Evolutionary conservation across 2,329 filamentous ascomycete species (phyloP), one percentile per base, ranked within the genome.

Genomic region (Colletotrichum sp.): DNA sequence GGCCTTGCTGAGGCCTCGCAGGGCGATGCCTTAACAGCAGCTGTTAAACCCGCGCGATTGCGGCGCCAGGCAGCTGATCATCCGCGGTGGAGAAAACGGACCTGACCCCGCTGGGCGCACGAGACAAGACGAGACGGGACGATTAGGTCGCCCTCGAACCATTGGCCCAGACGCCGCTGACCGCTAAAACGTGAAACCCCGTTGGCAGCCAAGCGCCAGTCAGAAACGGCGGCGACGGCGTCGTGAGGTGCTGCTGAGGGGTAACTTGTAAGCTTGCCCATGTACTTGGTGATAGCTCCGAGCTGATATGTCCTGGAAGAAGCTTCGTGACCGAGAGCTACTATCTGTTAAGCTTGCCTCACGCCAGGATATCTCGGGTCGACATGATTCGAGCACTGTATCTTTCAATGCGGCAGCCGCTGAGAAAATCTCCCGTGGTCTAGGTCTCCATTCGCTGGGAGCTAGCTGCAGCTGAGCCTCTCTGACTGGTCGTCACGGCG

Each of bases 11-110:
- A 67, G 68, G 36, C 16, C 62, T 72, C 68, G 57, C 73, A 72
- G 59, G 73, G 69, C 70, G 26, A 68, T 68, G 73, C 39, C 68
- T 75, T 64, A 57, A 68, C 39, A 68, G 15, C 30, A 68, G 39
- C 63, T 72, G 69, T 65, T 68, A 75, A 52, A 75, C 62, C 65
- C 66, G 30, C 73, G 64, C 65, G 28, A 64, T 39, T 76, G 68
- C 73, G 64, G 75, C 73, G 63, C 75, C 72, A 68, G 55, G 64
- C 76, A 77, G 76, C 69, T 77, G 73, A 77, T 77, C 76, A 77
- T 76, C 76, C 73, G 76, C 66, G 18, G 65, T 77, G 76, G 75
- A 63, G 60, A 75, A 75, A 57, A 66, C 75, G 67, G 75, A 74
- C 60, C 71, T 66, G 30, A 72, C 48, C 71, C 73, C 73, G 63